Base-by-base conservation (phyloP, 768 basidiomycete species). In the Stropharia rugosoannulata region DNA sequence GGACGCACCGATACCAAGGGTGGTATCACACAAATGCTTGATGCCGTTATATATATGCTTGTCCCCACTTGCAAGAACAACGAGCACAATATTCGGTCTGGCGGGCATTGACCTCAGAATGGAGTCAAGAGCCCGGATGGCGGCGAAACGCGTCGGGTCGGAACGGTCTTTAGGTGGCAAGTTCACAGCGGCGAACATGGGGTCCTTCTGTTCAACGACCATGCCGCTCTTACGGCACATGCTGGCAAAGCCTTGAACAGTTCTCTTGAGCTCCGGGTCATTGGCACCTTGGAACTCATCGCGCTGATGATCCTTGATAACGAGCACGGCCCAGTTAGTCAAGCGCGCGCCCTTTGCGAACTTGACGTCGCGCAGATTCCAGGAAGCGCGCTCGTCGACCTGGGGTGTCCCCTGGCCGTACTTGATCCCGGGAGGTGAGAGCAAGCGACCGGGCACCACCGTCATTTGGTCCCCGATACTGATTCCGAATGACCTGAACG, bases 41-140 rank as follows among this genome's bases (percentile, higher is more conserved):
- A 93, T 76, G 5, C 86, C 87, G 0, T 86, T 80, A 64, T 93
- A 94, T 18, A 94, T 76, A 60, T 79, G 84, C 46, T 88, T 89
- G 70, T 94, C 91, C 4, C 79, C 76, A 51, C 70, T 82, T 9
- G 89, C 85, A 19, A 94, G 73, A 22, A 94, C 64, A 11, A 89
- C 82, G 39, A 93, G 69, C 7, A 89, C 64, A 47, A 92, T 77
- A 6, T 69, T 74, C 0, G 88, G 88, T 58, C 75, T 80, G 18
- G 52, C 58, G n/a, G 62, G 68, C 15, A 83, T 62, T 5, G 75
- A 60, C 52, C 56, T 71, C n/a, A 91, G 57, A 0, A 70, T 54
- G 0, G 46, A 60, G 9, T 74, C 69, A 53, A 91, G 85, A 1
- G 49, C 58, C 0, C 53, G 58, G 35, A 89, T 79, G 1, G 87